Evolutionary conservation across 2,329 filamentous ascomycete species (phyloP).

Genomic region (Ceratocystis eucalypticola): DNA sequence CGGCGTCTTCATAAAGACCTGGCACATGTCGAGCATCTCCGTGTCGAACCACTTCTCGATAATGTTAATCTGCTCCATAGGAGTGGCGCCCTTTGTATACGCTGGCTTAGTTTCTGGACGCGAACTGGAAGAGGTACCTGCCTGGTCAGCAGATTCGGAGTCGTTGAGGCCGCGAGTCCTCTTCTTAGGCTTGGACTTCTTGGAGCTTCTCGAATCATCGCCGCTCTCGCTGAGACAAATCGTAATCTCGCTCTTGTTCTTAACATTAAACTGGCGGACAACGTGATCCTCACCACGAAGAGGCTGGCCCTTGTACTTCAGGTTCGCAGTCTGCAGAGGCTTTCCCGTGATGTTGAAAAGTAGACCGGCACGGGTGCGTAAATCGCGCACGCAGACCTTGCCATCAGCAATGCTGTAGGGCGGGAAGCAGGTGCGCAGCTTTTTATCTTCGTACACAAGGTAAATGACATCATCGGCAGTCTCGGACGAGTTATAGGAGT

Average conservation of each 20-base stretch:
- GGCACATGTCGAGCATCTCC: constrained; percentile 51
- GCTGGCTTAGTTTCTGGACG: background rate
- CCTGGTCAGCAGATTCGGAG: constrained; percentile 5
- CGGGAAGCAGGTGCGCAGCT: constrained; percentile 38
- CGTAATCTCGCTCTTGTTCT: constrained; percentile 47
- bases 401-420: constrained; percentile 63
- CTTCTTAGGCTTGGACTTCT: constrained; percentile 33
- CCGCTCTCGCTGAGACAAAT: constrained; percentile 16
- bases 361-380: constrained; percentile 53
- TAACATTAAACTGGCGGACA: constrained; percentile 47
- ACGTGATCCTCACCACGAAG: constrained; percentile 30
- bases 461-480: constrained; percentile 14
- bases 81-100: constrained; percentile 7
- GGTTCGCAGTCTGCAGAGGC: constrained; percentile 50
- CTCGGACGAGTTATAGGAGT: background rate
- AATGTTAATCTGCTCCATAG: constrained; percentile 52
- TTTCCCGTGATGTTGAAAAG: constrained; percentile 53
- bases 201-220: constrained; percentile 26
- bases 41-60: constrained; percentile 50
- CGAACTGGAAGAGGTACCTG: background rate
- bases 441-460: constrained; percentile 7
- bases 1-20: constrained; percentile 46
- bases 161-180: constrained; percentile 25
- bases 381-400: constrained; percentile 51
- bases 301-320: constrained; percentile 48